Evolutionary conservation across 2,329 filamentous ascomycete species (phyloP), one percentile per base, ranked within the genome.

Genomic region (Claviceps paspali): DNA sequence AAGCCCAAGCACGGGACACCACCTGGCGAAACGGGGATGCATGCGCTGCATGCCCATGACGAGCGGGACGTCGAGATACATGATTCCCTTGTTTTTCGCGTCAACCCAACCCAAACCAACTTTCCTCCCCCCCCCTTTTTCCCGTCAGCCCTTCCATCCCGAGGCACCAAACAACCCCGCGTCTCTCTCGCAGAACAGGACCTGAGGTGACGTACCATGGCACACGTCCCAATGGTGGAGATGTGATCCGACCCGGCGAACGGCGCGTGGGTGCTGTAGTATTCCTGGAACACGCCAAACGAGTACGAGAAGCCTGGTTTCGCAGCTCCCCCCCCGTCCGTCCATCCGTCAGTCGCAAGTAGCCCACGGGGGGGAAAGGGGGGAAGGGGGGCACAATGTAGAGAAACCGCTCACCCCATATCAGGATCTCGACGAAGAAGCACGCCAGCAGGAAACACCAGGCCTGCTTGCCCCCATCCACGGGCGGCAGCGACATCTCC

Each of bases 261-360:
- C 1, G 72, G 68, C 4, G 64, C 63, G 40, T 76, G 64, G 2
- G 61, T 67, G 26, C 63, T 68, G 52, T 83, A 83, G 53, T 80
- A 79, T 36, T 77, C 67, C 46, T 82, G 76, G 48, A 84, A 82
- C 18, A 84, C 66, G 30, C 79, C 79, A 50, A 77, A 84, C 0
- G 75, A 67, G 39, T 76, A 76, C 0, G 76, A 72, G 39, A 82
- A 81, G 2, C 77, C 76, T 80, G n/a, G 12, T 27, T 34, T 21
- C 21, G 14, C 15, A 18, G 7, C 8, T 4, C 14, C 5, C 7
- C 27, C 7, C n/a, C 15, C 10, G 12, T 6, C 4, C 29, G 14
- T 15, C 29, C 15, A 14, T 15, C n/a, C 12, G 14, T n/a, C n/a
- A n/a, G n/a, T n/a, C n/a, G n/a, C n/a, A n/a, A n/a, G n/a, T n/a